phyloP scores from a whole-genome alignment of 2,329 filamentous ascomycete species.

The Alternaria metachromatica region DNA sequence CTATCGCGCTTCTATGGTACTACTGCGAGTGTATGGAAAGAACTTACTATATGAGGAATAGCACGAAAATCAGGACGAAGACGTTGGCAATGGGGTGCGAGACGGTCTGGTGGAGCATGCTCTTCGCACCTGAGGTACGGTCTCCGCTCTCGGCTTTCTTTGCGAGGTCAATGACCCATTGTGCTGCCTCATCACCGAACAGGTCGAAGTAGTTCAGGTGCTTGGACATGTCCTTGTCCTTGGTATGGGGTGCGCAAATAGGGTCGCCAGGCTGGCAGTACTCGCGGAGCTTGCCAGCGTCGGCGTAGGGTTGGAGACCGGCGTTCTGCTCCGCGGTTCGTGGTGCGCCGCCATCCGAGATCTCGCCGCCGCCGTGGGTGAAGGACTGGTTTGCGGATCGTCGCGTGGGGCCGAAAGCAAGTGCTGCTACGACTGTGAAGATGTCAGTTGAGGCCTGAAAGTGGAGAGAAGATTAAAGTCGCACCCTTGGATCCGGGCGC shows the following conservation, averaged over 20 bases:
- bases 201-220: constrained; percentile 64
- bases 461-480: background rate
- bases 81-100: constrained; percentile 30
- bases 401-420: constrained; percentile 32
- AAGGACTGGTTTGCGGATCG: constrained; percentile 34
- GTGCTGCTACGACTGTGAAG: constrained; percentile 28
- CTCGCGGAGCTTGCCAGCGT: constrained; percentile 61
- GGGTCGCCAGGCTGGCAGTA: constrained; percentile 69
- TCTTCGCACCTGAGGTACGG: constrained; percentile 20
- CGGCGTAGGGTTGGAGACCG: constrained; percentile 30
- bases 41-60: constrained; percentile 34
- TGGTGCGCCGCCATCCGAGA: constrained; percentile 29
- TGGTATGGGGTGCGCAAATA: constrained; percentile 63
- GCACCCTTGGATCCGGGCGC: constrained; percentile 32
- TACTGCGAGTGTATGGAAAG: background rate
- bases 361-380: constrained; percentile 29
- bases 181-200: constrained; percentile 29
- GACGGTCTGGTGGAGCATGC: constrained; percentile 29
- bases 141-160: constrained; percentile 17
- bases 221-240: constrained; percentile 58
- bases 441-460: constrained; percentile 8
- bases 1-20: constrained; percentile 9
- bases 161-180: constrained; percentile 30
- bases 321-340: constrained; percentile 28
- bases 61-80: constrained; percentile 27